Base-by-base conservation (phyloP, 2,329 filamentous ascomycete species). In the Epichloe uncinata region DNA sequence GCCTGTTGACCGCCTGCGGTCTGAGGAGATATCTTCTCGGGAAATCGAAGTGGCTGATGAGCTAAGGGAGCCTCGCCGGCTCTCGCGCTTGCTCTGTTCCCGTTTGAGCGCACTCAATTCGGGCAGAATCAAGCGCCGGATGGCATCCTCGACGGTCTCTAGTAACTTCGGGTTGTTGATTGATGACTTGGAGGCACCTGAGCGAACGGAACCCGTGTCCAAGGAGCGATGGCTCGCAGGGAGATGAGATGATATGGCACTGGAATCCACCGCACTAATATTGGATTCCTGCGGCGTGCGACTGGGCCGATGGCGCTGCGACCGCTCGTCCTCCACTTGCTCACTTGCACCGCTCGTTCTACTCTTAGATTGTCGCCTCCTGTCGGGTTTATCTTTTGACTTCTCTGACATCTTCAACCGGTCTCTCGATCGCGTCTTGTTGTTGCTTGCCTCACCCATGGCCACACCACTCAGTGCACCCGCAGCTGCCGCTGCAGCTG, bases 101-200 rank as follows among this genome's bases (percentile, higher is more conserved):
- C 90, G 82, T 66, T 95, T 96, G 49, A 98, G 73, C 9, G 89
- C 87, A 58, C 88, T 91, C 43, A 98, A 74, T 66, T 98, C 91
- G 0, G 93, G 93, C 2, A 98, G 70, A 48, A 96, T 95, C 46
- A 95, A 74, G 45, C 89, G 79, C 54, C 88, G 83, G 60, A 96
- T 95, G 13, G 89, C 89, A 67, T 95, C 89, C 68, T 96, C 90
- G 3, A 96, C 90, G 0, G 89, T 93, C 60, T 93, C 87, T 2
- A 96, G 75, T 2, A 96, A 70, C 62, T 88, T 93, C 0, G 90
- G 90, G 60, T 96, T 95, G 68, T 94, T 95, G 63, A 94, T 87
- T 0, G 87, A 91, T 3, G 87, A 87, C 49, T 76, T 79, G 30
- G 77, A 79, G 22, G 66, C 66, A 7, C 67, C 69, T 0, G 73